These are phyloP conservation scores for Trametes hirsuta DNA, from an alignment of 1,284 basidiomycete species.

Conservation along the genomic window DNA sequence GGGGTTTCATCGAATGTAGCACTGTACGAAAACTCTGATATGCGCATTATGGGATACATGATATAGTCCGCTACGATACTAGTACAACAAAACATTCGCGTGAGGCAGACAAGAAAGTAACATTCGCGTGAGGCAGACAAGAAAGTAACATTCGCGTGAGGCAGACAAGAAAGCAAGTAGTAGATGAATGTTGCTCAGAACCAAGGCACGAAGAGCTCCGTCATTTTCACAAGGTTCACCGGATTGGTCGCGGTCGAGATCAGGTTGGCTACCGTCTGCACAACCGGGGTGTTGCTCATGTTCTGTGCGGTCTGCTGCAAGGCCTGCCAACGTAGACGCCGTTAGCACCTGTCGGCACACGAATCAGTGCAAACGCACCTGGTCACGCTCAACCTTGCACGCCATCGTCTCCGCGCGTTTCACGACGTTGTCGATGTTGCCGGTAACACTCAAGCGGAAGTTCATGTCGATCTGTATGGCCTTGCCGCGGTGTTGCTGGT, in stretches of 20 bases:
- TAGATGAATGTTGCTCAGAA: slow-evolving; percentile 51
- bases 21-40: neutral
- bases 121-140: neutral
- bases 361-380: slow-evolving; percentile 47
- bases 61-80: slow-evolving; percentile 9
- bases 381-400: slow-evolving; percentile 83
- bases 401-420: slow-evolving; percentile 86
- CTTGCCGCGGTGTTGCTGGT: slow-evolving; percentile 45
- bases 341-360: slow-evolving; percentile 16
- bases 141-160: too few species aligned
- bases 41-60: slow-evolving; percentile 9
- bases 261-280: slow-evolving; percentile 85
- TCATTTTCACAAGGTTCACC: slow-evolving; percentile 78
- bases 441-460: slow-evolving; percentile 71
- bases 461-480: slow-evolving; percentile 58
- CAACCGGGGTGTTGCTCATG: slow-evolving; percentile 56
- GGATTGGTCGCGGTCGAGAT: slow-evolving; percentile 81
- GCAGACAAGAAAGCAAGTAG: neutral
- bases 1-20: slow-evolving; percentile 49
- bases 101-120: neutral
- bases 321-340: neutral
- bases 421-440: slow-evolving; percentile 82
- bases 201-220: slow-evolving; percentile 84
- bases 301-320: slow-evolving; percentile 36
- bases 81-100: slow-evolving; percentile 12